Evolutionary conservation across 2,329 filamentous ascomycete genomes (phyloP).

Genomic region (Ilyonectria destructans): DNA sequence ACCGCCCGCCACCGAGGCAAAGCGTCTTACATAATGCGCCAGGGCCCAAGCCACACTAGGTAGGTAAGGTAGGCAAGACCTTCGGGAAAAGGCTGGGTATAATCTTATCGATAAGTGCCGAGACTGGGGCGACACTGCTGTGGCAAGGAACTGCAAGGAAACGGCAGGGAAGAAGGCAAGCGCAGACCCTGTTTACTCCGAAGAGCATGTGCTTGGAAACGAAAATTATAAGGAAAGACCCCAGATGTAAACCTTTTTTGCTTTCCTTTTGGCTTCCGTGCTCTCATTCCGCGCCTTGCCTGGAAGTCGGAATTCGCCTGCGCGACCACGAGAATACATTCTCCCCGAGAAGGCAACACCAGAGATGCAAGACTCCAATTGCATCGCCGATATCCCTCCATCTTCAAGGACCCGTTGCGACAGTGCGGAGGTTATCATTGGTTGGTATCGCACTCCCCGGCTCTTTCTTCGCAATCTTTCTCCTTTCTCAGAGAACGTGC

Average conservation of each 20-base stretch:
- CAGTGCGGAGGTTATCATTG: slow-evolving; percentile 16
- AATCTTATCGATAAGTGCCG: slow-evolving; percentile 49
- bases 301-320: slow-evolving; percentile 29
- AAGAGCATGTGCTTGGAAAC: slow-evolving; percentile 20
- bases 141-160: slow-evolving; percentile 12
- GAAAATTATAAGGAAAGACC: slow-evolving; percentile 14
- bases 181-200: slow-evolving; percentile 20
- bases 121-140: background rate
- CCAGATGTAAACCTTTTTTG: slow-evolving; percentile 9
- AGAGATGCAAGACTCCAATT: slow-evolving; percentile 13
- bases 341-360: slow-evolving; percentile 25
- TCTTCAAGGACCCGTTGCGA: slow-evolving; percentile 10
- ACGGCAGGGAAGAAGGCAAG: slow-evolving; percentile 12
- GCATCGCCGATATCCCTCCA: slow-evolving; percentile 5
- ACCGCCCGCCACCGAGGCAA: slow-evolving; percentile 38
- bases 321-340: slow-evolving; percentile 9
- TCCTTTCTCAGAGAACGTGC: slow-evolving; percentile 17
- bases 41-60: slow-evolving; percentile 20
- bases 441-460: slow-evolving; percentile 1
- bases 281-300: background rate
- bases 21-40: slow-evolving; percentile 44
- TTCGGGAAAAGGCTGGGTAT: slow-evolving; percentile 12
- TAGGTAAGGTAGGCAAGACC: slow-evolving; percentile 14
- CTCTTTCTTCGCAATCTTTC: slow-evolving; percentile 14
- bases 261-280: background rate